These are phyloP conservation scores for Yamadazyma paraphyllophila DNA, from an alignment of 805 yeast genomes.

Conservation along the genomic window DNA sequence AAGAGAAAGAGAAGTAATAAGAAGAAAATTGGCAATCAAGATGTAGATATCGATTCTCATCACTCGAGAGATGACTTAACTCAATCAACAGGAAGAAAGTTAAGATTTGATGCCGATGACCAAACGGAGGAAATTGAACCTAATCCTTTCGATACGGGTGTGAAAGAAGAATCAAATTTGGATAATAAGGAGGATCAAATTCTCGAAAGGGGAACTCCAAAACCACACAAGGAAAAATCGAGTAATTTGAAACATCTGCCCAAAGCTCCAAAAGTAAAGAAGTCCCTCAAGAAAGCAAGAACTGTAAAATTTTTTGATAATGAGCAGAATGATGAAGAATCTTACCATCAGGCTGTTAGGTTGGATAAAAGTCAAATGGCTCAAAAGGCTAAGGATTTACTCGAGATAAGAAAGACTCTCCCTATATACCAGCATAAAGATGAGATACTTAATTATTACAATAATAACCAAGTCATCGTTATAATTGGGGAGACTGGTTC, in stretches of 20 bases:
- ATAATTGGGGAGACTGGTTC: slow-evolving; percentile 97
- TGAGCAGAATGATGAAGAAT: slow-evolving; percentile 28
- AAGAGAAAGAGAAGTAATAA: slow-evolving; percentile 33
- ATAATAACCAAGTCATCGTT: slow-evolving; percentile 63
- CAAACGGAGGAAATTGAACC: not conserved
- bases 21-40: slow-evolving; percentile 4
- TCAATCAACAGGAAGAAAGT: not conserved
- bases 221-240: not conserved
- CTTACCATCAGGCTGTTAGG: slow-evolving; percentile 9
- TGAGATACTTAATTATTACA: slow-evolving; percentile 55
- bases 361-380: slow-evolving; percentile 24
- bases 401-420: slow-evolving; percentile 49
- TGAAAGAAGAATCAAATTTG: not conserved
- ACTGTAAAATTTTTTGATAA: slow-evolving; percentile 21
- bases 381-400: slow-evolving; percentile 35
- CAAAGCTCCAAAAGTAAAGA: not conserved
- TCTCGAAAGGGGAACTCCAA: not conserved
- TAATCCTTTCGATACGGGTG: not conserved
- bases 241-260: not conserved
- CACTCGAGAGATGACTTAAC: not conserved
- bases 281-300: not conserved
- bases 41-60: too few relatives aligned
- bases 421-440: slow-evolving; percentile 78
- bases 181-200: not conserved
- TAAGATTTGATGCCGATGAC: not conserved